Base-by-base conservation (phyloP, 805 yeast species). In the Yamadazyma kitorensis region DNA sequence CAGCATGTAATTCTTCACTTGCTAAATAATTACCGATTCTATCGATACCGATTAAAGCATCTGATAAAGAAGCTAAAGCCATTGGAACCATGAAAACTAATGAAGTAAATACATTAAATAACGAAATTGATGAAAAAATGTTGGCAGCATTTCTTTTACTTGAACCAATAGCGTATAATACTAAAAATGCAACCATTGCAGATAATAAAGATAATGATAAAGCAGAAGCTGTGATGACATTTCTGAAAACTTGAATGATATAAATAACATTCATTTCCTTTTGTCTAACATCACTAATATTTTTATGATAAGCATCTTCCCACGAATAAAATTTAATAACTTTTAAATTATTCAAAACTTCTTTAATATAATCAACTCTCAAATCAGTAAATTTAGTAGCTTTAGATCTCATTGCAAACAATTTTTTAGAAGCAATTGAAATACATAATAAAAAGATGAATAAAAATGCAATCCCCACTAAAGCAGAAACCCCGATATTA, bases 311-410 rank as follows among this genome's bases (percentile, higher is more conserved):
- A 1, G 96, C 88, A 20, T 68, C 69, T 59, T 89, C 97, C 96
- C 96, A 89, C 1, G 94, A 85, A 55, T 88, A 89, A 55, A 74
- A 84, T 62, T 89, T 89, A 56, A 89, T 85, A 54, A 82, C 72
- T 51, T 84, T 86, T 71, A 89, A 75, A 44, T 83, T 78, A 51
- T 74, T 78, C 44, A 89, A 66, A 18, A 87, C 76, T 56, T 89
- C 98, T 45, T 85, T 82, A 55, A 87, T 79, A 31, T 76, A 68
- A 29, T 78, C 70, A 15, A 89, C 86, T 51, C 98, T 78, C 14
- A 64, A 57, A 56, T 89, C 98, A 2, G 96, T 89, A 48, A 63
- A 74, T 2, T 59, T 61, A 37, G 77, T 78, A 7, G 86, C 80
- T n/a, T 56, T 54, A 17, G 59, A 63, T 52, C 96, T 76, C 41